Conservation (phyloP, 257 asterid species). For the Datura wrightii region DNA sequence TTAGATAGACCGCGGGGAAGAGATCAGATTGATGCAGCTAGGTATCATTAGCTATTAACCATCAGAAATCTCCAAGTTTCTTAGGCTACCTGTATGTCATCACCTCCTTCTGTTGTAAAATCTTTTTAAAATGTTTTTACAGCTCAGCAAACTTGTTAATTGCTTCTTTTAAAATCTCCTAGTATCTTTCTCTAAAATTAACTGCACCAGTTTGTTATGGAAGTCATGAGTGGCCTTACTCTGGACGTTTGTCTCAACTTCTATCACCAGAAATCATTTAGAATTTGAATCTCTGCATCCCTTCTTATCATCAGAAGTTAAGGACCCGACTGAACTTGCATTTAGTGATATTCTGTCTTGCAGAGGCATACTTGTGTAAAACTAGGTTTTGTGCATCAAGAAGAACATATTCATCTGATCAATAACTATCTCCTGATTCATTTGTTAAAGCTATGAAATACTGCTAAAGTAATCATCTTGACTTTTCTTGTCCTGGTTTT, state of each 20-base stretch:
- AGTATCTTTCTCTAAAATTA: background rate
- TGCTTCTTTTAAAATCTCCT: background rate
- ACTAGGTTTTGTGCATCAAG: background rate
- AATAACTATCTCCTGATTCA: background rate
- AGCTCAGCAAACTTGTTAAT: background rate
- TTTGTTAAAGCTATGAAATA: background rate
- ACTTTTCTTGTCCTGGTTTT: background rate
- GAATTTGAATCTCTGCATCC: background rate
- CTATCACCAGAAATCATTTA: background rate
- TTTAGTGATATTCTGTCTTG: background rate
- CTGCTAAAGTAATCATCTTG: background rate
- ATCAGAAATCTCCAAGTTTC: conserved; percentile 27
- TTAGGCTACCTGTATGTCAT: background rate
- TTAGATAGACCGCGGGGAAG: conserved; percentile 36
- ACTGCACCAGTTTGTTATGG: conserved; percentile 13
- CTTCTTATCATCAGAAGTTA: background rate
- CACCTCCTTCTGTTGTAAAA: conserved; percentile 11
- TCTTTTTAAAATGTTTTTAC: background rate
- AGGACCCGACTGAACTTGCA: background rate
- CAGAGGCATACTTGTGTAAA: background rate
- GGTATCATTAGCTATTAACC: conserved; percentile 31
- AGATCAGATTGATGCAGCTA: conserved; percentile 36
- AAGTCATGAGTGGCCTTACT: background rate
- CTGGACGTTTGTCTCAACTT: background rate
- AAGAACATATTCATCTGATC: background rate